Conservation (phyloP, 148 eudicot species). For the Salicornia ramosissima region DNA sequence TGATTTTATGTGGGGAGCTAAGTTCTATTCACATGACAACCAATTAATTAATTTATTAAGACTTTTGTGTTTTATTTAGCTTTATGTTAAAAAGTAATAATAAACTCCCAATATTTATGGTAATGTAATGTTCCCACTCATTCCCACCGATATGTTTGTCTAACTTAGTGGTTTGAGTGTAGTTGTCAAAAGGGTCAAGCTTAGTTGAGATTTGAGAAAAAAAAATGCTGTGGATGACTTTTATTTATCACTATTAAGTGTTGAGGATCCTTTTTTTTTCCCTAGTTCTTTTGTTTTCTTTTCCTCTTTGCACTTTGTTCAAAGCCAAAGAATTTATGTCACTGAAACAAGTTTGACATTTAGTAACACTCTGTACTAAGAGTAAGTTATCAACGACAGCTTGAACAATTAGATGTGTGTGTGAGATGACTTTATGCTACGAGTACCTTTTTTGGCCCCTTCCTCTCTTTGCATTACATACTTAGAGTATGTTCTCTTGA, state of each 20-base stretch:
- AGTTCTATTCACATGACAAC: constrained; percentile 8
- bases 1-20: not conserved
- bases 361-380: constrained; percentile 1
- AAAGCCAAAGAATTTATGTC: constrained; percentile 19
- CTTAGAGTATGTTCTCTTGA: constrained; percentile 28
- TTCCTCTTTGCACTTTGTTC: not conserved
- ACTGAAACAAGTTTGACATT: constrained; percentile 28
- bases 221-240: constrained; percentile 8
- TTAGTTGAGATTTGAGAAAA: no score
- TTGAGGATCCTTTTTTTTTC: constrained; percentile 4
- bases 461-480: not conserved
- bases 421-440: constrained; percentile 23
- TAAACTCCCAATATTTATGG: not conserved
- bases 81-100: no score
- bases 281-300: not conserved
- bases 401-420: constrained; percentile 15
- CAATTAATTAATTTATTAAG: no score
- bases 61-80: constrained; percentile 11
- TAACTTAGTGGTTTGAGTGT: constrained; percentile 38
- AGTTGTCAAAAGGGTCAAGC: constrained; percentile 31
- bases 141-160: constrained; percentile 30
- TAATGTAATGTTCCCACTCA: constrained; percentile 25
- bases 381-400: constrained; percentile 8
- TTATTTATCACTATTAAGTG: constrained; percentile 5
- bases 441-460: constrained; percentile 9